These are phyloP conservation scores for Talaromyces atroroseus DNA, from an alignment of 2,329 filamentous ascomycete species.

Conservation along the genomic window DNA sequence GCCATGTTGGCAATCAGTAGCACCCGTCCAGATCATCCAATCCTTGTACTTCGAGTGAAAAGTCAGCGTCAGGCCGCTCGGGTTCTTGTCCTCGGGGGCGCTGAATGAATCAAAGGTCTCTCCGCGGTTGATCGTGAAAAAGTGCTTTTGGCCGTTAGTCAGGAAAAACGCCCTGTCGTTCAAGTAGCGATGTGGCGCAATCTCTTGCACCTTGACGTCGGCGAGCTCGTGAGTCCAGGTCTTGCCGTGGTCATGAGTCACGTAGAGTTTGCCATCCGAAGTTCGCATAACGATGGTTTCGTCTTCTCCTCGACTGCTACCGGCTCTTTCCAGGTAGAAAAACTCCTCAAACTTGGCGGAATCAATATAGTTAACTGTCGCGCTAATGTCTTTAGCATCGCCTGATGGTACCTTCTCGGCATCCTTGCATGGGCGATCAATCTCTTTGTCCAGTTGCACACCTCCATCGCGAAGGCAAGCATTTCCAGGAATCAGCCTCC, in stretches of 20 bases:
- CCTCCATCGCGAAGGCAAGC: constrained; percentile 60
- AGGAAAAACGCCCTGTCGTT: constrained; percentile 85
- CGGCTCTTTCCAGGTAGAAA: constrained; percentile 74
- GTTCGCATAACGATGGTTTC: constrained; percentile 67
- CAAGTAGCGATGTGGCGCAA: constrained; percentile 74
- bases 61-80: constrained; percentile 51
- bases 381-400: constrained; percentile 58
- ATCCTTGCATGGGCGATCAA: constrained; percentile 72
- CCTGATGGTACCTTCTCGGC: constrained; percentile 45
- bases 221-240: constrained; percentile 69
- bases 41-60: constrained; percentile 85
- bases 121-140: constrained; percentile 77
- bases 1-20: constrained; percentile 57
- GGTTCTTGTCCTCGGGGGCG: constrained; percentile 58
- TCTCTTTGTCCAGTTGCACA: constrained; percentile 62
- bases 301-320: constrained; percentile 58
- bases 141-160: constrained; percentile 61
- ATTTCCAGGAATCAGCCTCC: constrained; percentile 83
- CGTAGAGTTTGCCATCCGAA: constrained; percentile 57
- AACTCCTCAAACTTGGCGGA: constrained; percentile 52
- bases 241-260: constrained; percentile 84
- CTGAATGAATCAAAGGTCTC: constrained; percentile 68
- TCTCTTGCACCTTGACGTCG: constrained; percentile 58
- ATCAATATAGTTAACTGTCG: constrained; percentile 58
- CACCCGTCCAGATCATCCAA: constrained; percentile 87